Evolutionary conservation across 2,329 filamentous ascomycete genomes (phyloP), one percentile per base, ranked within the genome.

Genomic region (Penicillium hesseltinei): DNA sequence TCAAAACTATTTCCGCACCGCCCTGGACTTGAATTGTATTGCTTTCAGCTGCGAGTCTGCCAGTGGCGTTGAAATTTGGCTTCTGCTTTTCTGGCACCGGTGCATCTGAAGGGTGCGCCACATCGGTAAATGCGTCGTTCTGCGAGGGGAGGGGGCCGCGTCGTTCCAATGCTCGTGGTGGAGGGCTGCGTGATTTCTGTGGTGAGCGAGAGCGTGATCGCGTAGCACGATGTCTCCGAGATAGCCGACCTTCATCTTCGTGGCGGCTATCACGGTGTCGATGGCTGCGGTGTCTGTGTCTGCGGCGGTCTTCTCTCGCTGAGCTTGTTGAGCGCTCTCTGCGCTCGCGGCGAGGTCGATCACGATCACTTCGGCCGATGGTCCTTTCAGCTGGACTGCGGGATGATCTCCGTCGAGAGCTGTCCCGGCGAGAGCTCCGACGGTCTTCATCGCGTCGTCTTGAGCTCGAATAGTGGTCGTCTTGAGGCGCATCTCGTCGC

Each of bases 1-100:
- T 97, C 46, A 99, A 84, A 3, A 91, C 86, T 54, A 96, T 62
- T 39, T 50, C 87, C 23, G 83, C 83, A 56, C 90, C 91, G 67
- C 72, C 73, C 38, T 67, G 65, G 10, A 75, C 71, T 21, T 84
- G 84, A 61, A 95, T 86, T 8, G 86, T 86, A 73, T 99, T 97
- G 51, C 92, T 92, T 62, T 91, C 92, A 44, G 92, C 91, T 3
- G 94, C 94, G 19, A 99, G 81, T 8, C 89, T 80, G 29, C 94
- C 94, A 0, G 92, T 92, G 35, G 82, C 85, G 21, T 83, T 85
- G 74, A 89, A 96, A 75, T 97, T 99, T 40, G 92, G 90, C 73
- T 92, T 92, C 72, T 97, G 88, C 70, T 94, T 74, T 23, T 71
- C 70, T 1, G 70, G 69, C 1, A 68, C 66, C 25, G 71, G 71